Evolutionary conservation across 1,284 basidiomycete genomes (phyloP).

Genomic region (Tremellales sp.): DNA sequence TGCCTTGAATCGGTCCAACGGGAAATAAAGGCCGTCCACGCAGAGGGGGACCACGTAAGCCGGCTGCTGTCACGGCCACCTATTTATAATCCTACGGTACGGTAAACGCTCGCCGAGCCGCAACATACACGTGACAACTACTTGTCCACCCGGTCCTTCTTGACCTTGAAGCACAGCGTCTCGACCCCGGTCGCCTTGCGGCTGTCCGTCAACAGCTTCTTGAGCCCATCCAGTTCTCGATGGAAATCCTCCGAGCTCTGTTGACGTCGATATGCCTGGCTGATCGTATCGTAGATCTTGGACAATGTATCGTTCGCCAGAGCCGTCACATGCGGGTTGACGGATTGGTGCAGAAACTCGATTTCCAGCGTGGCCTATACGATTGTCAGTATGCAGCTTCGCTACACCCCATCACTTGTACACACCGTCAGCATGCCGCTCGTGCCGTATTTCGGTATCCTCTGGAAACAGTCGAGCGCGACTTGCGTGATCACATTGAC

Average conservation of each 20-base stretch:
- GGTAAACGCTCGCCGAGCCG: too few species aligned
- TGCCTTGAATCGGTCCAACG: too few species aligned
- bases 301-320: conserved; percentile 76
- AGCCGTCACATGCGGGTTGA: conserved; percentile 79
- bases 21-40: too few species aligned
- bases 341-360: conserved; percentile 95
- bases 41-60: too few species aligned
- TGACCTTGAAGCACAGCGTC: conserved; percentile 66
- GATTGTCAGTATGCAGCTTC: neutral
- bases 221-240: conserved; percentile 83
- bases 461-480: conserved; percentile 75
- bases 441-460: conserved; percentile 87
- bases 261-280: conserved; percentile 77
- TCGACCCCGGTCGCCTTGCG: conserved; percentile 88
- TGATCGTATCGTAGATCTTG: conserved; percentile 90
- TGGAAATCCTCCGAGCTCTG: conserved; percentile 64
- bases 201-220: conserved; percentile 80
- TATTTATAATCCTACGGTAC: too few species aligned
- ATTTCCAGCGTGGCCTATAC: conserved; percentile 92
- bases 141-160: too few species aligned
- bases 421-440: conserved; percentile 94
- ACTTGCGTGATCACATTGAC: conserved; percentile 79
- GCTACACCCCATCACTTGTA: conserved; percentile 18
- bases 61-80: too few species aligned
- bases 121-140: too few species aligned